Evolutionary conservation across 2,329 filamentous ascomycete genomes (phyloP), one percentile per base, ranked within the genome.

Genomic region (Stylonectria norvegica): DNA sequence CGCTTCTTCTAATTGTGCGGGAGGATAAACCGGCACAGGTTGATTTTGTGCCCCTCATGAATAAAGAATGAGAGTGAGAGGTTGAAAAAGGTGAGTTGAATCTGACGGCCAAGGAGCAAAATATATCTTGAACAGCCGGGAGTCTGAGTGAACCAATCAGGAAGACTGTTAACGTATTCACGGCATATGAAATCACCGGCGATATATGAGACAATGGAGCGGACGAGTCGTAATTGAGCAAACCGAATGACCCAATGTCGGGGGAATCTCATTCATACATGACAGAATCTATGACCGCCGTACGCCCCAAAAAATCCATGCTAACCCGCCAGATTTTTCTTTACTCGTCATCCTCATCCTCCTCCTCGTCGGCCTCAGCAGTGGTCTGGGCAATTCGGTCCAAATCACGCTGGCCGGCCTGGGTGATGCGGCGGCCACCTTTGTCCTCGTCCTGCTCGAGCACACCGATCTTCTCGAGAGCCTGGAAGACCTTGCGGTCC

Each of bases 391-490:
- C 86, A 62, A 91, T 90, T 76, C 81, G 91, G 80, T 97, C 93
- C 81, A 98, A 81, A 86, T 98, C 93, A 80, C 93, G 88, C 83
- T 96, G 90, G 68, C 93, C 93, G 66, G 83, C 83, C 81, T 97
- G 89, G 64, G 93, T 97, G 76, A 98, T 97, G 72, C 93, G 85
- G 68, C 93, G 88, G 66, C 93, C 93, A 73, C 93, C 93, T 83
- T 95, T 95, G 59, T 97, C 91, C 81, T 96, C 91, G 64, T 96
- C 91, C 67, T 86, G 78, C 85, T 98, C 93, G 52, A 98, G 78
- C 61, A 98, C 90, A 72, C 91, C 90, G 64, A 98, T 96, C 86
- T 97, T 96, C 86, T 96, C 93, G 45, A 98, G 86, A 50, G 90
- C 79, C 81, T 98, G 93, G 71, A 96, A 77, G 69, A 95, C 80